phyloP scores from a whole-genome alignment of 768 basidiomycete genomes.

The Gyrodon lividus region DNA sequence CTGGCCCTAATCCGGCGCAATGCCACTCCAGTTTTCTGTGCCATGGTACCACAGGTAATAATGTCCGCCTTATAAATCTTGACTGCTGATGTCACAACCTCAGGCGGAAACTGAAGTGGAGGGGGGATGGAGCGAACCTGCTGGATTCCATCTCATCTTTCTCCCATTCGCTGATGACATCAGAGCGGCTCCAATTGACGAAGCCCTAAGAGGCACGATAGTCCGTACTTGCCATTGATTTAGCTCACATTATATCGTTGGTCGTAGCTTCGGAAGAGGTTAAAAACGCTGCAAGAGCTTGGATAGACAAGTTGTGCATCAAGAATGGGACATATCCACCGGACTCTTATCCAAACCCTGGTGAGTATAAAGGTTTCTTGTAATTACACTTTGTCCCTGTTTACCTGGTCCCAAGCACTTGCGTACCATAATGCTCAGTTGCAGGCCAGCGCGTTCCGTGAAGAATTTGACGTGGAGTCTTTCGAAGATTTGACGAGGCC shows the following conservation, averaged over 20 bases:
- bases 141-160: slow-evolving; percentile 90
- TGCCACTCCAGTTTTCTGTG: slow-evolving; percentile 76
- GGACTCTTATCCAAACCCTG: slow-evolving; percentile 87
- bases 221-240: neutral
- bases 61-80: neutral
- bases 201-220: slow-evolving; percentile 57
- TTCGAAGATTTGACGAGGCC: slow-evolving; percentile 86
- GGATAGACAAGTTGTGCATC: slow-evolving; percentile 77
- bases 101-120: slow-evolving; percentile 72
- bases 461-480: slow-evolving; percentile 74
- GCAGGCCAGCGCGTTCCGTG: slow-evolving; percentile 89
- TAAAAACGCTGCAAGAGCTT: slow-evolving; percentile 62
- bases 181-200: slow-evolving; percentile 69
- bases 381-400: neutral
- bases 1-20: slow-evolving; percentile 68
- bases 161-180: slow-evolving; percentile 97
- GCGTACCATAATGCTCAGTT: slow-evolving; percentile 88
- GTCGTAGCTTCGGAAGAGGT: slow-evolving; percentile 64
- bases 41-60: slow-evolving; percentile 80
- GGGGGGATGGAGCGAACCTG: slow-evolving; percentile 76
- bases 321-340: slow-evolving; percentile 84
- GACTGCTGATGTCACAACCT: neutral
- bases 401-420: slow-evolving; percentile 51
- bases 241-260: slow-evolving; percentile 4
- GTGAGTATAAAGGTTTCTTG: slow-evolving; percentile 42